Evolutionary conservation across 1,284 basidiomycete species (phyloP).

Genomic region (Butyriboletus appendiculatus): DNA sequence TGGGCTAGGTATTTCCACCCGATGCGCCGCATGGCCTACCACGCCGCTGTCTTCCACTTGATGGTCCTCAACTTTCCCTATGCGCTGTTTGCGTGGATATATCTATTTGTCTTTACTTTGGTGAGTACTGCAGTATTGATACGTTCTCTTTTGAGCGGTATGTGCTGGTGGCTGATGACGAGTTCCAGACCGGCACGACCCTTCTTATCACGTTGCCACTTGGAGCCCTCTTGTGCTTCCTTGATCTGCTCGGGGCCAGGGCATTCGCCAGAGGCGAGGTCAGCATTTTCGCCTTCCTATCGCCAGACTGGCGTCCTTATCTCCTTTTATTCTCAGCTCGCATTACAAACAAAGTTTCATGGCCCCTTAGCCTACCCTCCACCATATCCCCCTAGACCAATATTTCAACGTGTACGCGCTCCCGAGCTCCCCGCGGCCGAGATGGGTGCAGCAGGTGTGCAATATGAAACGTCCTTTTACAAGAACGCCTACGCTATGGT

Average conservation of each 20-base stretch:
- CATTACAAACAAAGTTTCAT: constrained; percentile 70
- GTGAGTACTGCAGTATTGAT: constrained; percentile 38
- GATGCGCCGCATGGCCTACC: constrained; percentile 53
- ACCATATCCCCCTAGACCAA: constrained; percentile 62
- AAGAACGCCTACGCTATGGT: constrained; percentile 80
- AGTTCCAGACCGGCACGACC: constrained; percentile 65
- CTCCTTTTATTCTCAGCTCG: constrained; percentile 43
- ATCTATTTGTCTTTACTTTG: constrained; percentile 75
- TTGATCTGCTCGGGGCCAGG: constrained; percentile 71
- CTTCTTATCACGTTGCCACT: constrained; percentile 73
- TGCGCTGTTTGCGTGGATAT: constrained; percentile 69
- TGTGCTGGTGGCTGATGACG: constrained; percentile 17
- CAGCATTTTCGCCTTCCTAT: constrained; percentile 18
- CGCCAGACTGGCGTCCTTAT: constrained; percentile 5
- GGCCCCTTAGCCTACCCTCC: constrained; percentile 57
- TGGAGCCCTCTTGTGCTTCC: constrained; percentile 75
- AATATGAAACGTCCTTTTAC: constrained; percentile 68
- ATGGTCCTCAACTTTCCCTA: constrained; percentile 74
- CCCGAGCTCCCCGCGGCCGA: constrained; percentile 53
- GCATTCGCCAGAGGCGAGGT: constrained; percentile 71
- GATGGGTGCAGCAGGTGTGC: constrained; percentile 37
- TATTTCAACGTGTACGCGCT: constrained; percentile 62
- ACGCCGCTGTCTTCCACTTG: constrained; percentile 64
- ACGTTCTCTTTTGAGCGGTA: constrained; percentile 5
- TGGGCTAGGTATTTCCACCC: constrained; percentile 67